A percentile compares a stretch with the other conserved stretches of the same genome.
phyloP scores from a whole-genome alignment of 257 asterid genomes.

The Nicotiana tomentosiformis region DNA sequence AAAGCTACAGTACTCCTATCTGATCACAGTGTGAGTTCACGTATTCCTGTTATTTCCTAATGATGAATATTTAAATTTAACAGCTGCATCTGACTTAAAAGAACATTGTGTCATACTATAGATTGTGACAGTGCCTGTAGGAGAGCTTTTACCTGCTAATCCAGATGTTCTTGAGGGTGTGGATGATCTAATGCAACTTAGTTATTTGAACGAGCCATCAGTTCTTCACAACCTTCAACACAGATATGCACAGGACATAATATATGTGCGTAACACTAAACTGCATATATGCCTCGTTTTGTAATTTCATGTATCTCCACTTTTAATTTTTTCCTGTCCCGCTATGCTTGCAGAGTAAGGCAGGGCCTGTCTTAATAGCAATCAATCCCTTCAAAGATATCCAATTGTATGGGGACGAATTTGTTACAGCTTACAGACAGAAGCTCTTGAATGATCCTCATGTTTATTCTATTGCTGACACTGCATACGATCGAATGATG shows the following conservation, averaged over 20 bases:
- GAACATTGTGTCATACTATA: slow-evolving; percentile 22
- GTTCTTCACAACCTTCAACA: slow-evolving; percentile 75
- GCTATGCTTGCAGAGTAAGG: slow-evolving; percentile 63
- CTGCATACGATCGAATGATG: slow-evolving; percentile 74
- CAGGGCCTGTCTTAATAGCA: slow-evolving; percentile 83
- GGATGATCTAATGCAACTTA: slow-evolving; percentile 83
- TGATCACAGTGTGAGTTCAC: slow-evolving; percentile 64
- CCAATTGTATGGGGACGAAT: slow-evolving; percentile 57
- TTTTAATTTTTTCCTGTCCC: slow-evolving; percentile 20
- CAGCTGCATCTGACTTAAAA: slow-evolving; percentile 6
- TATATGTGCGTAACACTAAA: slow-evolving; percentile 54
- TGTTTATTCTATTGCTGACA: slow-evolving; percentile 70
- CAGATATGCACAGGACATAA: slow-evolving; percentile 57
- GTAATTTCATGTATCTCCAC: slow-evolving; percentile 2
- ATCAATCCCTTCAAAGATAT: slow-evolving; percentile 84
- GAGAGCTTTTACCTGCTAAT: slow-evolving; percentile 82
- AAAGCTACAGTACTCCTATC: slow-evolving; percentile 53
- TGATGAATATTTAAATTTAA: not conserved
- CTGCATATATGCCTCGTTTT: not conserved
- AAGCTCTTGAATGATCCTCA: slow-evolving; percentile 79
- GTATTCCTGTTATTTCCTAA: slow-evolving; percentile 2
- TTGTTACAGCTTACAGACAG: slow-evolving; percentile 57
- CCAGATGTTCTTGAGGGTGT: slow-evolving; percentile 84
- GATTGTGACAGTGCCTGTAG: slow-evolving; percentile 53
- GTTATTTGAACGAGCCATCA: slow-evolving; percentile 90